A percentile compares a stretch with the other conserved stretches of the same genome.
phyloP scores from a whole-genome alignment of 768 basidiomycete species.

The Lactarius psammicola region DNA sequence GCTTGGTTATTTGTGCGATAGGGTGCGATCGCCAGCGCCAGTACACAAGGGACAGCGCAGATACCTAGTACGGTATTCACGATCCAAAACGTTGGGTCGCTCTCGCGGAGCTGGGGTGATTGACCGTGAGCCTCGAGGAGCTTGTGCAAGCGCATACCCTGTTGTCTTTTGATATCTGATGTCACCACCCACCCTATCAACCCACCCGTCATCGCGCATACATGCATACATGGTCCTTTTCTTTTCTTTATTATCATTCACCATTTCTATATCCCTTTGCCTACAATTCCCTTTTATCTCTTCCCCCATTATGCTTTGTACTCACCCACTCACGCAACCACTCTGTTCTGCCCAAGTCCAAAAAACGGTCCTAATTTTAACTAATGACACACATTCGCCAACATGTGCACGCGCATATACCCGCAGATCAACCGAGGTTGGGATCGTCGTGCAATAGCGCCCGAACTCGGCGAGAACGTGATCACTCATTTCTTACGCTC shows the following conservation, averaged over 20 bases:
- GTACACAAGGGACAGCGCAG: neutral
- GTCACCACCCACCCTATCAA: conserved; percentile 3
- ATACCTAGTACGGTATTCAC: conserved; percentile 28
- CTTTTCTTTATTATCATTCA: neutral
- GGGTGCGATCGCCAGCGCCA: neutral
- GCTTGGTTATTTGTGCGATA: neutral
- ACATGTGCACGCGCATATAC: too few relatives aligned
- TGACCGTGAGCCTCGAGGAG: conserved; percentile 19
- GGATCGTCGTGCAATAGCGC: neutral
- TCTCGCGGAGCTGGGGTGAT: conserved; percentile 38
- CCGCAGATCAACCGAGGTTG: too few relatives aligned
- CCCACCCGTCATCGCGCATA: conserved; percentile 1
- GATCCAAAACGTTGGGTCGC: conserved; percentile 36
- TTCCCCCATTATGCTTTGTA: neutral
- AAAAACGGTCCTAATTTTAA: neutral
- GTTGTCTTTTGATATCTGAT: neutral
- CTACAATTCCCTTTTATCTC: neutral
- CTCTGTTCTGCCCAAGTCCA: neutral
- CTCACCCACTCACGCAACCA: neutral
- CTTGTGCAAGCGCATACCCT: neutral
- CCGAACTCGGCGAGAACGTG: neutral
- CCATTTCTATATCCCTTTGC: neutral
- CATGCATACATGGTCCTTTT: neutral
- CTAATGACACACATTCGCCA: neutral
- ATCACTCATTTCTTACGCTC: too few relatives aligned